Evolutionary conservation across 1,284 basidiomycete species (phyloP), one percentile per base, ranked within the genome.

Genomic region (Porogramme epimiltina): DNA sequence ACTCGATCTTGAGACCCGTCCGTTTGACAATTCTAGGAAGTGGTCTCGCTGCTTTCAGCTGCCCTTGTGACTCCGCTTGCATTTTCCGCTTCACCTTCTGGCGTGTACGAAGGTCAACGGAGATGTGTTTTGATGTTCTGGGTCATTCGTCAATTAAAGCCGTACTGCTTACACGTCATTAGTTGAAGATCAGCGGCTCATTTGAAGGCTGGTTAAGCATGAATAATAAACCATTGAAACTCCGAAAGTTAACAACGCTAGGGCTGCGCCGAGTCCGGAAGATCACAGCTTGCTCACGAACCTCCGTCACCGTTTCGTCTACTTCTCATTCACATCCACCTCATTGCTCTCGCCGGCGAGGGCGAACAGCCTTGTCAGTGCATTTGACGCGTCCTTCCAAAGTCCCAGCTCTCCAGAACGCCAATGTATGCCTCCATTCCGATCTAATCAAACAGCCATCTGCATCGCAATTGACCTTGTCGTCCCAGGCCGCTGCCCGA

Each of bases 401-500:
- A 50, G 40, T 42, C 46, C 18, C 26, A 51, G 34, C 45, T 41
- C 45, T 47, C 45, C 23, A 54, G 55, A 52, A 60, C 48, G 48
- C 52, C 47, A 54, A 62, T 63, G 60, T 62, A 58, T 53, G 60
- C 62, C 33, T 41, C 38, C 42, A n/a, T 28, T 49, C 43, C 28
- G 13, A 42, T 37, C 34, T 48, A 43, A 59, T 58, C 54, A 47
- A 56, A 45, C 44, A 42, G 47, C 51, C 55, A 54, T 56, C 52
- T 59, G 25, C 51, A 61, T 59, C 57, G 37, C 53, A 44, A 56
- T 61, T 59, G 46, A 51, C 50, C 43, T 42, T 24, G 25, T 37
- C 23, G 42, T 20, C 40, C 28, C 54, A 89, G 89, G 89, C 84
- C 87, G 49, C 72, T 90, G 54, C 89, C 89, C 68, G 89, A 91